These are phyloP conservation scores for Colletotrichum sp. DNA, from an alignment of 2,329 filamentous ascomycete genomes.

Conservation along the genomic window DNA sequence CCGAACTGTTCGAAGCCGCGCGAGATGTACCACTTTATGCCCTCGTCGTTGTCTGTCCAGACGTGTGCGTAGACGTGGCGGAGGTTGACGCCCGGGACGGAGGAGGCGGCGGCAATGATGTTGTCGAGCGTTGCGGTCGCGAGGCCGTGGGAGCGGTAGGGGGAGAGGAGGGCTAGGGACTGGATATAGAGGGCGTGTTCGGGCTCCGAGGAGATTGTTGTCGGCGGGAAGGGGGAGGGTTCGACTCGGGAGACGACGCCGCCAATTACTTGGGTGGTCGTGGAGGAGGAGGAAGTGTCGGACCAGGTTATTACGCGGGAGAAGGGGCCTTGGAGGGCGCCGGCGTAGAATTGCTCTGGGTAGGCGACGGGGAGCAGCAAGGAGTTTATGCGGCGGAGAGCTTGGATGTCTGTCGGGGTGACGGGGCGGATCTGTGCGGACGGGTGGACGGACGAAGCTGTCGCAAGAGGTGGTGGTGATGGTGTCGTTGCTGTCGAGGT, in stretches of 20 bases:
- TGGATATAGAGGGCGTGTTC: conserved; percentile 66
- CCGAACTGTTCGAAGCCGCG: conserved; percentile 60
- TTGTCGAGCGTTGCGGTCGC: conserved; percentile 62
- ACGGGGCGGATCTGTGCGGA: conserved; percentile 60
- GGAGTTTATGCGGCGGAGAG: conserved; percentile 68
- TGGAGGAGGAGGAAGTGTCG: conserved; percentile 34
- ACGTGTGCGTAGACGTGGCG: conserved; percentile 66
- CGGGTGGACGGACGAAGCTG: conserved; percentile 39
- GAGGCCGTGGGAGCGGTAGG: conserved; percentile 66
- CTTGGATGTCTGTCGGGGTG: conserved; percentile 55
- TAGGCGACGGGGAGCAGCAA: conserved; percentile 70
- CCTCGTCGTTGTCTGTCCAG: conserved; percentile 71
- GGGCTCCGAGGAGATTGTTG: conserved; percentile 28
- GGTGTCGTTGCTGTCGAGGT: conserved; percentile 34
- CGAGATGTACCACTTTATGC: conserved; percentile 64
- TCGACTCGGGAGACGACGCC: conserved; percentile 69
- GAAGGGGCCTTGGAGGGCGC: conserved; percentile 55
- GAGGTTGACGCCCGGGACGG: conserved; percentile 41
- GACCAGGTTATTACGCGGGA: conserved; percentile 66
- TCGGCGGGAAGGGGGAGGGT: conserved; percentile 37
- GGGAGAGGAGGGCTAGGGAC: conserved; percentile 66
- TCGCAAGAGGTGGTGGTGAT: conserved; percentile 30
- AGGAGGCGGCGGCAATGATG: conserved; percentile 46
- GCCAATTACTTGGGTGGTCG: conserved; percentile 54
- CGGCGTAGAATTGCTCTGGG: conserved; percentile 68